Conservation (phyloP, 805 yeast species). For the Komagataella pseudopastoris region DNA sequence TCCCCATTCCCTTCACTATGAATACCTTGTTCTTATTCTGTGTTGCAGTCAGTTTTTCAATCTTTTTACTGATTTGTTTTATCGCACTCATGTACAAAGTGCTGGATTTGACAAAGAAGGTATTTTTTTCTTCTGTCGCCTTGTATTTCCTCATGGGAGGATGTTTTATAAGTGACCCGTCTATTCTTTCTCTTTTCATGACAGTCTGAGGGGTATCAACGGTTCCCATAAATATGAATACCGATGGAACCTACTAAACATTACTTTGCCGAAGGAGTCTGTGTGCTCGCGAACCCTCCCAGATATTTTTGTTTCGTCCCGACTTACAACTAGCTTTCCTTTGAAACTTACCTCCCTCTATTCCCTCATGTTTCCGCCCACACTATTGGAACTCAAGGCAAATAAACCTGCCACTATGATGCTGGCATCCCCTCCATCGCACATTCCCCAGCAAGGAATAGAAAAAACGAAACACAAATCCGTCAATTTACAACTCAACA, state of each 20-base stretch:
- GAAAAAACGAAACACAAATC: not conserved
- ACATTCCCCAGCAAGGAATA: not conserved
- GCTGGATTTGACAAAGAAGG: conserved; percentile 41
- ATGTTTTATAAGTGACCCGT: conserved; percentile 35
- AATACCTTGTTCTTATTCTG: conserved; percentile 21
- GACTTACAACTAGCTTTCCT: too few species aligned
- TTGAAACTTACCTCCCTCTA: not conserved
- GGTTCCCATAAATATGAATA: not conserved
- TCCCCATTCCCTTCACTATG: conserved; percentile 69
- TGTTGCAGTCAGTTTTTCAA: conserved; percentile 25
- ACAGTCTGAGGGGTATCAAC: not conserved
- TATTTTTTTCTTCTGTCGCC: conserved; percentile 29
- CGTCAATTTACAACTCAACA: conserved; percentile 15
- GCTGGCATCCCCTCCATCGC: not conserved
- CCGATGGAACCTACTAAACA: not conserved
- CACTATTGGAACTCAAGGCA: not conserved
- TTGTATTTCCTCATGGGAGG: conserved; percentile 32
- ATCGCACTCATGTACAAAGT: conserved; percentile 69
- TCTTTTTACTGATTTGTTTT: conserved; percentile 43
- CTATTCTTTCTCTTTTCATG: conserved; percentile 6
- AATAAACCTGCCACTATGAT: conserved; percentile 9
- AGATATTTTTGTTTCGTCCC: too few species aligned
- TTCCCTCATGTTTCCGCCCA: conserved; percentile 1
- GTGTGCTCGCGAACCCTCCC: not conserved
- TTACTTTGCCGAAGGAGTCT: too few species aligned